Conservation (phyloP, 78 protist species). For the Polysphondylium violaceum region DNA sequence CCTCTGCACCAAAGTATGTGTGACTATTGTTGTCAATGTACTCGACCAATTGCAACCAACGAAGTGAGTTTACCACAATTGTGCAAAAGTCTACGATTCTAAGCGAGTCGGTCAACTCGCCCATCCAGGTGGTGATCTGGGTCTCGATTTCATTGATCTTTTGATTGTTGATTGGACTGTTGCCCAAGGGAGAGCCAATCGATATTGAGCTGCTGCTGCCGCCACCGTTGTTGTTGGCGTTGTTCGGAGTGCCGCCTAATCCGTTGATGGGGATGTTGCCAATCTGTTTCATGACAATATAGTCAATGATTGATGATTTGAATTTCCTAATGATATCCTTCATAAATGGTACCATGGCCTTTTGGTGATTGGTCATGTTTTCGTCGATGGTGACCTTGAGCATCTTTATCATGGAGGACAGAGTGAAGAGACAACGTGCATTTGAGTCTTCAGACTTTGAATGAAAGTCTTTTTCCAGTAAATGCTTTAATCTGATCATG, state of each 20-base stretch:
- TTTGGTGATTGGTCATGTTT: constrained; percentile 19
- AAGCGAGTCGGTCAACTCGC: constrained; percentile 32
- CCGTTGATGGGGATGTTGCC: constrained; percentile 7
- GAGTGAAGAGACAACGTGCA: constrained; percentile 14
- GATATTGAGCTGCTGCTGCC: neutral
- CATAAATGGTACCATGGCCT: constrained; percentile 28
- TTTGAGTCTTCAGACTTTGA: constrained; percentile 14
- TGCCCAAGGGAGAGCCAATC: neutral
- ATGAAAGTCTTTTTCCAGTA: constrained; percentile 16
- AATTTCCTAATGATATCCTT: constrained; percentile 52
- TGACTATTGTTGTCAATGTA: constrained; percentile 10
- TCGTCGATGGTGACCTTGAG: constrained; percentile 14
- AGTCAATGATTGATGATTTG: neutral
- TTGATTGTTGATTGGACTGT: constrained; percentile 4
- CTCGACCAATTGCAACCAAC: constrained; percentile 45
- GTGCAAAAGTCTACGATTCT: constrained; percentile 41
- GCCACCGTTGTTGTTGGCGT: neutral
- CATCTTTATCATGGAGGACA: constrained; percentile 20
- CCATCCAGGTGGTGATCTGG: constrained; percentile 56
- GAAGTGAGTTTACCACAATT: constrained; percentile 21
- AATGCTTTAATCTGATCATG: neutral
- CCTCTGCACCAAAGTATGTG: constrained; percentile 17
- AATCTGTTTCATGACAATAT: constrained; percentile 4
- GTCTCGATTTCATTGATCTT: constrained; percentile 14
- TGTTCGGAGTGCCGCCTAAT: too few relatives aligned